Base-by-base conservation (phyloP, 1,139 yeast species). In the Waltiozyma sp. region DNA sequence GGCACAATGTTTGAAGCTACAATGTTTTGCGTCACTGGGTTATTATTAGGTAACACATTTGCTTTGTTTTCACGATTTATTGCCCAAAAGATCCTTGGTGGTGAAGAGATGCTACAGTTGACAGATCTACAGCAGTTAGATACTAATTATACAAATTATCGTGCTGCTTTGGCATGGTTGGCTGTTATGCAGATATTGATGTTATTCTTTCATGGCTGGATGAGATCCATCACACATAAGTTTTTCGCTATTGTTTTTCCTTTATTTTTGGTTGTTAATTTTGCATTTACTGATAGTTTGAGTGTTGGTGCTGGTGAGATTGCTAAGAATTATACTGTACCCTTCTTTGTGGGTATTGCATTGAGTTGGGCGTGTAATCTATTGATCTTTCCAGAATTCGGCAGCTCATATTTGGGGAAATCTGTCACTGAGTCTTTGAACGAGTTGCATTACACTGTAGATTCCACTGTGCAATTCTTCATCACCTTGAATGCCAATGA, bases 301-400 rank as follows among this genome's bases (percentile, higher is more conserved):
- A 54, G 47, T 3, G 52, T 54, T 5, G 40, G 59, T 8, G 59
- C 68, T 1, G 63, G 55, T 1, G 49, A 46, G 1, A 56, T 66
- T 16, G 66, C 67, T 7, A 57, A 60, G 34, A 55, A 60, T 10
- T 72, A 60, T 46, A 59, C 69, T 4, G 58, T 63, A 1, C 77
- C 77, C 0, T 63, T 72, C 44, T 62, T 68, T 37, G 38, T 69
- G 14, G 74, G 73, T 14, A 67, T 70, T 41, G 72, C 66, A 0
- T 54, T 70, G 43, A 61, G 72, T 0, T 46, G 70, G 16, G 59
- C 65, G 21, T 65, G 70, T 52, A 72, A 70, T 45, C 44, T 72
- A 38, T 39, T 58, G 1, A 46, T 72, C 11, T 71, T 69, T 47
- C 77, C 77, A 1, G 77, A 72, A 46, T 70, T 70, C 56, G 77